phyloP scores from a whole-genome alignment of 805 yeast genomes.

The Huiozyma sinensis region DNA sequence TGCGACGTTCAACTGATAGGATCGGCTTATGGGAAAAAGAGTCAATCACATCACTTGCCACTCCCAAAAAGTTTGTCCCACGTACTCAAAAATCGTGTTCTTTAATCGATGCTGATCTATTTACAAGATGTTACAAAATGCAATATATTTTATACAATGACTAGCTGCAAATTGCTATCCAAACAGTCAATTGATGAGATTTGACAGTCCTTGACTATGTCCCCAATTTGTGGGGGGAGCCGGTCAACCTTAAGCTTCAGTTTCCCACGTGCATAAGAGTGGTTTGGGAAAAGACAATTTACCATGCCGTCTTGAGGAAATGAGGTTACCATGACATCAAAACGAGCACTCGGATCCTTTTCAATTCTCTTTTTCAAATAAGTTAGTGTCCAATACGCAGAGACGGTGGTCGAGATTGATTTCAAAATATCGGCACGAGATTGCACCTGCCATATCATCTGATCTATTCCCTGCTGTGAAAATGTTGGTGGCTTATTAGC shows the following conservation, averaged over 20 bases:
- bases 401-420: slow-evolving; percentile 21
- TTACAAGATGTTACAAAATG: no score
- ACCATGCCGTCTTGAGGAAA: slow-evolving; percentile 32
- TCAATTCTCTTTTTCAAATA: slow-evolving; percentile 15
- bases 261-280: slow-evolving; percentile 23
- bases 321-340: slow-evolving; percentile 33
- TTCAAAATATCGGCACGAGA: slow-evolving; percentile 34
- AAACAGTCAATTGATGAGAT: slow-evolving; percentile 35
- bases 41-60: no score
- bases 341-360: slow-evolving; percentile 4
- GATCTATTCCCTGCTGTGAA: slow-evolving; percentile 26
- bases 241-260: slow-evolving; percentile 19
- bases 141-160: not conserved
- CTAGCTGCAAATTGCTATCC: slow-evolving; percentile 30
- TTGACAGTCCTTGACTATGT: slow-evolving; percentile 30
- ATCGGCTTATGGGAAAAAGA: no score
- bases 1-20: no score
- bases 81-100: no score
- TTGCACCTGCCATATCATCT: slow-evolving; percentile 35
- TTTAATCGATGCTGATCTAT: no score
- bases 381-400: slow-evolving; percentile 30
- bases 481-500: slow-evolving; percentile 23
- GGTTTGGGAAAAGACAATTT: slow-evolving; percentile 23
- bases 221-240: slow-evolving; percentile 34
- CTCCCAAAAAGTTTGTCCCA: no score